Evolutionary conservation across 768 basidiomycete species (phyloP).

Genomic region (Nidularia sp.): DNA sequence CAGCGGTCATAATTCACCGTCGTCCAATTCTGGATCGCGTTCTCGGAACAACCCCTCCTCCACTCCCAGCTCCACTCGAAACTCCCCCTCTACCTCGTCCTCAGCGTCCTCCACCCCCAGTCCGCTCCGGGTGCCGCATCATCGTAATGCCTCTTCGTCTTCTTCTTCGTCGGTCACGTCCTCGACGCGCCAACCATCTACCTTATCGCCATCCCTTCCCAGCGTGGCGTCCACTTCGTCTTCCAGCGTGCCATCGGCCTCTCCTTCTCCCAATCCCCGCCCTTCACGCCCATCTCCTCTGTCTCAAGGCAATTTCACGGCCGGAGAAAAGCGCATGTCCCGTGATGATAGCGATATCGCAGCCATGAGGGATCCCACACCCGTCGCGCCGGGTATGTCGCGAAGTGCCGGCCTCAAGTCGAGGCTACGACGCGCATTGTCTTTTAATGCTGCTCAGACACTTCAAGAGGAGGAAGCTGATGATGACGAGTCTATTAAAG

Average conservation of each 20-base stretch:
- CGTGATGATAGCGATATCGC: constrained; percentile 71
- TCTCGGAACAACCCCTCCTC: constrained; percentile 28
- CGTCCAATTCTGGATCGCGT: constrained; percentile 28
- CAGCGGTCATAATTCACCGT: constrained; percentile 32
- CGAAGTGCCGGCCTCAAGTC: constrained; percentile 75
- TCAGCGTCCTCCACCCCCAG: constrained; percentile 11
- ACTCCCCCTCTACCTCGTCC: constrained; percentile 17
- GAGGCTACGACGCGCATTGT: constrained; percentile 67
- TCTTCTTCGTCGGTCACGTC: constrained; percentile 43
- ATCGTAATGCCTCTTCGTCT: constrained; percentile 40
- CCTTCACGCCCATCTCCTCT: constrained; percentile 61
- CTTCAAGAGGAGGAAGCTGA: constrained; percentile 58
- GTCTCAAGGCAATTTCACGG: constrained; percentile 60
- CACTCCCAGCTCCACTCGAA: constrained; percentile 19
- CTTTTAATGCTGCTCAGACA: constrained; percentile 45
- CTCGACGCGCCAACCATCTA: constrained; percentile 22
- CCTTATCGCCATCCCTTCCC: constrained; percentile 21
- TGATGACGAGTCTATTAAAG: constrained; percentile 19
- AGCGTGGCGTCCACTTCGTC: constrained; percentile 27
- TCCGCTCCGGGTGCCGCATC: constrained; percentile 36
- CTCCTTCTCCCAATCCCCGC: constrained; percentile 27
- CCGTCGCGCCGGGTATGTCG: constrained; percentile 27
- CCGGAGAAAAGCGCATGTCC: constrained; percentile 72
- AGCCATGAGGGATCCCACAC: constrained; percentile 43
- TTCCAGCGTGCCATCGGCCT: constrained; percentile 17